Percentiles rank a stretch among this genome's conserved stretches.
phyloP scores from a whole-genome alignment of 2,329 filamentous ascomycete genomes.

The Fusarium vanettenii region DNA sequence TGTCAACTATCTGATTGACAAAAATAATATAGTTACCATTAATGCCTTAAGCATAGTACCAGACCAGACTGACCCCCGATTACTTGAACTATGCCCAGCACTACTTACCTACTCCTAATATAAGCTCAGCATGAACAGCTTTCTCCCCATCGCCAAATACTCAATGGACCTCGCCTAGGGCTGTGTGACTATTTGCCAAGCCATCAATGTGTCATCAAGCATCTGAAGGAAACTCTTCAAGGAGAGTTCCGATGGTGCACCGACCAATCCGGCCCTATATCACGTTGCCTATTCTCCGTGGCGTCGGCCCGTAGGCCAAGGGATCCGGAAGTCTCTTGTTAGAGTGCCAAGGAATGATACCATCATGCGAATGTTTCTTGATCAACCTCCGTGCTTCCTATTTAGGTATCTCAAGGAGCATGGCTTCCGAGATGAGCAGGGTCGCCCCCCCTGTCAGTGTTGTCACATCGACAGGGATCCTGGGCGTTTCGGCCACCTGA shows the following conservation, averaged over 20 bases:
- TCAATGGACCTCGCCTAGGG: not conserved
- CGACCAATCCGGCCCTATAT: not conserved
- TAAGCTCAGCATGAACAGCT: too few relatives aligned
- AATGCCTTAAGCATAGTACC: too few relatives aligned
- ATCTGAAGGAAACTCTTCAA: not conserved
- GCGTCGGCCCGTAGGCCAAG: not conserved
- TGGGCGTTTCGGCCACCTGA: not conserved
- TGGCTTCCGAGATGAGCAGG: not conserved
- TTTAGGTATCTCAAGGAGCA: not conserved
- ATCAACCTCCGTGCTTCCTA: not conserved
- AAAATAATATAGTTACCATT: too few relatives aligned
- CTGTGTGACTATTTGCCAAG: not conserved
- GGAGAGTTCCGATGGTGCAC: not conserved
- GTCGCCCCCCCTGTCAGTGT: not conserved
- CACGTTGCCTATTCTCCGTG: not conserved
- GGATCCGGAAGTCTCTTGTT: not conserved
- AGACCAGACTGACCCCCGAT: too few relatives aligned
- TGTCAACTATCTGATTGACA: too few relatives aligned
- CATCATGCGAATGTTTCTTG: not conserved
- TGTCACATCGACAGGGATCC: not conserved
- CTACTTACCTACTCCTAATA: too few relatives aligned
- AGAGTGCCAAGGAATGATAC: not conserved
- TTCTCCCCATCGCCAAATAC: not conserved
- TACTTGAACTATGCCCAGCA: too few relatives aligned
- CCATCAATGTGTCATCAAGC: not conserved